A percentile compares a stretch with the other conserved stretches of the same genome.
Evolutionary conservation across 441 rosid species (phyloP).

Genomic region (Syzygium syzygioides): DNA sequence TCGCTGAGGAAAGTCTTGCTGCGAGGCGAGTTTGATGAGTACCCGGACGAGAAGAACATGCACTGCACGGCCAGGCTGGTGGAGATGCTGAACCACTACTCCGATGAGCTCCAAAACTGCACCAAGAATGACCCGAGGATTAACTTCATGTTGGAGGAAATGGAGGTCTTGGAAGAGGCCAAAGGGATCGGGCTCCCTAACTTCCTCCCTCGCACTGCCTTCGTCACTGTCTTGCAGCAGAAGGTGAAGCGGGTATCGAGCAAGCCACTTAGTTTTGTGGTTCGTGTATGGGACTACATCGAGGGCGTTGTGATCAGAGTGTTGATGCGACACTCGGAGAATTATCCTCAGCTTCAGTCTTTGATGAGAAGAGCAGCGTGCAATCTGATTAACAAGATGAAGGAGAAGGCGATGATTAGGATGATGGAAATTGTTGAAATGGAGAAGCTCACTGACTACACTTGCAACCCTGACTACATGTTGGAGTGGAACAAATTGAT

Average conservation of each 20-base stretch:
- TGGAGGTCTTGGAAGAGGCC: too few relatives aligned
- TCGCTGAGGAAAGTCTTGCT: too few relatives aligned
- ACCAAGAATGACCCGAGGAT: not conserved
- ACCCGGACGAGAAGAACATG: too few relatives aligned
- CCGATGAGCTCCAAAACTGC: not conserved
- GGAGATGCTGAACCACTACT: too few relatives aligned
- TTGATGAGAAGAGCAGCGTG: not conserved
- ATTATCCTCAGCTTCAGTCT: not conserved
- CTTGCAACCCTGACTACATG: not conserved
- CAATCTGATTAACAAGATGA: not conserved
- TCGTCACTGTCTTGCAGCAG: too few relatives aligned
- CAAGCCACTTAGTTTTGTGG: not conserved
- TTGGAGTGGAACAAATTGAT: not conserved
- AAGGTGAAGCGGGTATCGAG: not conserved
- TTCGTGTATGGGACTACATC: not conserved
- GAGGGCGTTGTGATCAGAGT: not conserved
- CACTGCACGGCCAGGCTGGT: too few relatives aligned
- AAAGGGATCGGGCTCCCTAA: too few relatives aligned
- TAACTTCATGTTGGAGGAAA: not conserved
- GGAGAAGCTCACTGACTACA: not conserved
- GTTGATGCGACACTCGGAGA: not conserved
- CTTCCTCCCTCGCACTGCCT: too few relatives aligned
- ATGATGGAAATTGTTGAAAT: not conserved
- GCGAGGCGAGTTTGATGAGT: too few relatives aligned
- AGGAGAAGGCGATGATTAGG: not conserved